phyloP scores from a whole-genome alignment of 176 grass and related monocot species.

The sorghum (Sorghum bicolor) region DNA sequence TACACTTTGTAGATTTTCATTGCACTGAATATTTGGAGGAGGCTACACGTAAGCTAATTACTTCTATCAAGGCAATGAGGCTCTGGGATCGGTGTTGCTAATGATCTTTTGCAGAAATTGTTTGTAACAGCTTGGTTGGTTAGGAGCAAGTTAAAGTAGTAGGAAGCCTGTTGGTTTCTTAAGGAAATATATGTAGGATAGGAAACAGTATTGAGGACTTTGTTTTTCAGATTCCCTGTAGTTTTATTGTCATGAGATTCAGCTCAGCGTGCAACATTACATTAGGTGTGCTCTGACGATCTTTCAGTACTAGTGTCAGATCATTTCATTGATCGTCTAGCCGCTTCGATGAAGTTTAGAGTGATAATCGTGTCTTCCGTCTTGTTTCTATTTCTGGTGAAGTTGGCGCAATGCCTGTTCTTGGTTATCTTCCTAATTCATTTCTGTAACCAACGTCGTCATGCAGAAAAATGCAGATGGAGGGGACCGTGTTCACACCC shows the following conservation, averaged over 20 bases:
- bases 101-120: background rate
- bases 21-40: background rate
- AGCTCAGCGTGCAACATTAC: background rate
- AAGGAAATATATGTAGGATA: background rate
- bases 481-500: slow-evolving; percentile 70
- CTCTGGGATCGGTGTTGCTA: background rate
- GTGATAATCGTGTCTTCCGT: background rate
- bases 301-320: background rate
- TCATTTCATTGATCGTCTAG: background rate
- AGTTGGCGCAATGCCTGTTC: background rate
- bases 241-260: background rate
- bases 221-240: background rate
- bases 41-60: background rate
- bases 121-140: background rate
- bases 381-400: background rate
- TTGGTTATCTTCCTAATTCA: background rate
- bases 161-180: background rate
- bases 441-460: background rate
- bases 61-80: background rate
- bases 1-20: background rate
- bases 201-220: background rate
- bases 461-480: slow-evolving; percentile 30
- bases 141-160: slow-evolving; percentile 5
- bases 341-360: background rate
- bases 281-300: background rate